These are phyloP conservation scores for Wallemia ichthyophaga DNA, from an alignment of 1,284 basidiomycete genomes.

Conservation along the genomic window DNA sequence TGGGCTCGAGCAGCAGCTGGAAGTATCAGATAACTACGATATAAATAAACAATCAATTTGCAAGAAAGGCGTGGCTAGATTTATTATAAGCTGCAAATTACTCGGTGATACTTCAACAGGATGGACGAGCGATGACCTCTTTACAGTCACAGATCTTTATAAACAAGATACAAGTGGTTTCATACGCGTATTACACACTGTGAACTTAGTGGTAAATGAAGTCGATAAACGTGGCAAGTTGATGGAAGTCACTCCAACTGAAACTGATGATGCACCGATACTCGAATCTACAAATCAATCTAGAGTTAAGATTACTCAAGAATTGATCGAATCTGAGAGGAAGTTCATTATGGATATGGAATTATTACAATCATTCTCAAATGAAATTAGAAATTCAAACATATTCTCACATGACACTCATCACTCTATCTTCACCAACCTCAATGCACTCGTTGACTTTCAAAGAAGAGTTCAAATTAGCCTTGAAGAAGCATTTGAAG, in stretches of 20 bases:
- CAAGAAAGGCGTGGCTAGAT: conserved; percentile 23
- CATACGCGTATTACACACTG: conserved; percentile 83
- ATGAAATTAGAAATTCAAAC: conserved; percentile 43
- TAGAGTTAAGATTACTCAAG: conserved; percentile 38
- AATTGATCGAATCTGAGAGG: conserved; percentile 76
- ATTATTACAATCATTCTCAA: conserved; percentile 76
- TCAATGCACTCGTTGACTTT: conserved; percentile 86
- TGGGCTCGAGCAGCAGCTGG: conserved; percentile 38
- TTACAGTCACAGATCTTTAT: conserved; percentile 38
- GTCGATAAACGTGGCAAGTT: conserved; percentile 41
- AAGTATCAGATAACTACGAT: conserved; percentile 26
- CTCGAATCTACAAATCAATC: conserved; percentile 16
- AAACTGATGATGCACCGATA: conserved; percentile 5
- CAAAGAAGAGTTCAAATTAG: conserved; percentile 88
- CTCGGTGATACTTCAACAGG: conserved; percentile 19
- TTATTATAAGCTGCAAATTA: conserved; percentile 22
- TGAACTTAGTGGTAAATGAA: conserved; percentile 53
- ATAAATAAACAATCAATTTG: conserved; percentile 39
- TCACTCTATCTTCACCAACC: conserved; percentile 77
- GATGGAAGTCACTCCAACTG: conserved; percentile 16
- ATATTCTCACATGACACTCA: conserved; percentile 79
- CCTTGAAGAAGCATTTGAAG: conserved; percentile 39
- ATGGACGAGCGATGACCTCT: conserved; percentile 19
- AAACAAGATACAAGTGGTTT: conserved; percentile 75
- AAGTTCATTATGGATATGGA: conserved; percentile 97